Conservation (phyloP, 1,284 basidiomycete genomes). For the Phlebopus sp. region DNA sequence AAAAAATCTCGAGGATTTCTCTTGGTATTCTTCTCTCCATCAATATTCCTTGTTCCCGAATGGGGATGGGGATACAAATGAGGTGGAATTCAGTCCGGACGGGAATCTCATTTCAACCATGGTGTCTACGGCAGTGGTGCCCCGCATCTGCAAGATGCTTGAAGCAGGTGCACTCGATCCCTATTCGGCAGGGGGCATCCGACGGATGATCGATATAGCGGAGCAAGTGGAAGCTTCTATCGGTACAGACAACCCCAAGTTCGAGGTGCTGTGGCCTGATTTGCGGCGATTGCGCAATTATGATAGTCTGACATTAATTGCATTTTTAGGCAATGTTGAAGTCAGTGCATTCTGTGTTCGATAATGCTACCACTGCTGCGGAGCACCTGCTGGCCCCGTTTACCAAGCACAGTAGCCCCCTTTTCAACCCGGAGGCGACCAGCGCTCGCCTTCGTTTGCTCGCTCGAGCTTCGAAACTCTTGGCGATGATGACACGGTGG, state of each 20-base stretch:
- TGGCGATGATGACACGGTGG: constrained; percentile 75
- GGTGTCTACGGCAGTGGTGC: constrained; percentile 81
- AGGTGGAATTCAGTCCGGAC: constrained; percentile 69
- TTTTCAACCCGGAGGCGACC: constrained; percentile 77
- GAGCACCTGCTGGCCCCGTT: constrained; percentile 46
- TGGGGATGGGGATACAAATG: constrained; percentile 44
- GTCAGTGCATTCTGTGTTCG: constrained; percentile 59
- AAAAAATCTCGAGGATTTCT: constrained; percentile 73
- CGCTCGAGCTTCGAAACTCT: constrained; percentile 66
- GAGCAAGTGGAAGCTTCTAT: constrained; percentile 82
- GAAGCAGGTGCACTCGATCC: constrained; percentile 78
- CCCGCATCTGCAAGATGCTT: constrained; percentile 69
- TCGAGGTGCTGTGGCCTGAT: constrained; percentile 51
- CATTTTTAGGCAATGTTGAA: constrained; percentile 59
- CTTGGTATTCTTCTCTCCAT: constrained; percentile 80
- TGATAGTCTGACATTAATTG: constrained; percentile 13
- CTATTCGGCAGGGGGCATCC: constrained; percentile 69
- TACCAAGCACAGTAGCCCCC: constrained; percentile 39
- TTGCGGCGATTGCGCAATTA: constrained; percentile 1
- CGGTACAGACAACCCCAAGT: constrained; percentile 63
- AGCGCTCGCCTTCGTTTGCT: constrained; percentile 72
- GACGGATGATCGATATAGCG: constrained; percentile 66
- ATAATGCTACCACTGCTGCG: constrained; percentile 48
- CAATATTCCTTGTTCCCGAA: constrained; percentile 68
- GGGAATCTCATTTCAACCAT: constrained; percentile 88